Evolutionary conservation across 805 yeast genomes (phyloP).

Genomic region (Ogataea minuta): DNA sequence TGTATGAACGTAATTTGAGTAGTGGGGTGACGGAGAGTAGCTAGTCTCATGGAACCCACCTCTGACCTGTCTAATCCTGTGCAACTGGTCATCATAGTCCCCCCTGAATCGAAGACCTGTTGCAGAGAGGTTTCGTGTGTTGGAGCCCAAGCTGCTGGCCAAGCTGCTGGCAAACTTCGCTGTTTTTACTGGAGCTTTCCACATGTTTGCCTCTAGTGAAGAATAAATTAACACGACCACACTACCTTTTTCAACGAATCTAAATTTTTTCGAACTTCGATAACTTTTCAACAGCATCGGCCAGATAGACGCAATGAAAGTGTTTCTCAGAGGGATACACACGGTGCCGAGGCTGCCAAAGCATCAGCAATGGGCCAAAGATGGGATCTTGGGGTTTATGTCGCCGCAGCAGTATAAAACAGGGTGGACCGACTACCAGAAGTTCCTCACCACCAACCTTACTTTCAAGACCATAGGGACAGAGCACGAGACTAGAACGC

Average conservation of each 20-base stretch:
- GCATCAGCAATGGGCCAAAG: conserved; percentile 36
- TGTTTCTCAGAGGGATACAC: conserved; percentile 45
- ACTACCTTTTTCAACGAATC: conserved; percentile 8
- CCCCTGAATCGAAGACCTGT: background rate
- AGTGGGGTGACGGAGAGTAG: background rate
- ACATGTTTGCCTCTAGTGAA: conserved; percentile 3
- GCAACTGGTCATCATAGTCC: background rate
- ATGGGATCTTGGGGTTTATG: conserved; percentile 66
- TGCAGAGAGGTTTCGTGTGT: too few relatives aligned
- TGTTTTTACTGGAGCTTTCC: background rate
- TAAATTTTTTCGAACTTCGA: conserved; percentile 11
- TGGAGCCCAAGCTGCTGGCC: too few relatives aligned
- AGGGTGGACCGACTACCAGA: conserved; percentile 84
- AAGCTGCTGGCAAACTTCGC: background rate
- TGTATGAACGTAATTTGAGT: conserved; percentile 26
- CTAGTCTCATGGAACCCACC: background rate
- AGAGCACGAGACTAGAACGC: conserved; percentile 69
- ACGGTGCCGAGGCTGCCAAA: conserved; percentile 57
- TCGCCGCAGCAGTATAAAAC: conserved; percentile 61
- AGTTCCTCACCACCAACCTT: conserved; percentile 55
- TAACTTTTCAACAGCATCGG: conserved; percentile 11
- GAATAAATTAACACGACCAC: background rate
- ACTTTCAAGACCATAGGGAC: conserved; percentile 73
- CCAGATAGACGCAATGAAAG: conserved; percentile 6
- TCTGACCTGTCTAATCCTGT: conserved; percentile 4